A percentile compares a stretch with the other conserved stretches of the same genome.
Conservation (phyloP, 2,329 filamentous ascomycete species). For the Colletotrichum sp. region DNA sequence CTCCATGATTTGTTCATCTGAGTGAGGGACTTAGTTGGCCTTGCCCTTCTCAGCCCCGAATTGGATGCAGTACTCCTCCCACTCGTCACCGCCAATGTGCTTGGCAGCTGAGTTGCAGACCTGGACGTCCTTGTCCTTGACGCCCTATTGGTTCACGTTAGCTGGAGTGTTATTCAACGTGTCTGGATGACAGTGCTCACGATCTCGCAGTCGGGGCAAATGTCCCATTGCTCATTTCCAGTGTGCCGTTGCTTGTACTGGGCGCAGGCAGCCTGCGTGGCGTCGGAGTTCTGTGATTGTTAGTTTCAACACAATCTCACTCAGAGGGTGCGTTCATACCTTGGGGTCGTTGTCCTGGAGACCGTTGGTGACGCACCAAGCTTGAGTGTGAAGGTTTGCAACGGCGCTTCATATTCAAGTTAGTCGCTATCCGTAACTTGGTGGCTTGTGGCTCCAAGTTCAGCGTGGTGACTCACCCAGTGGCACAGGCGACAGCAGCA, state of each 20-base stretch:
- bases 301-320: neutral
- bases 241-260: neutral
- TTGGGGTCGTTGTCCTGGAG: neutral
- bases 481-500: neutral
- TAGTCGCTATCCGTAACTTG: neutral
- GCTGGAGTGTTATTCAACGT: neutral
- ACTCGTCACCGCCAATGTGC: neutral
- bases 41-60: neutral
- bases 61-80: neutral
- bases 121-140: neutral
- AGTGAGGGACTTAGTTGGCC: neutral
- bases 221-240: neutral
- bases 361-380: neutral
- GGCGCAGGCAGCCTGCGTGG: neutral
- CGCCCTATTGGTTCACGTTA: neutral
- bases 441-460: neutral
- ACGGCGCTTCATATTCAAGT: neutral
- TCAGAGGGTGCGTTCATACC: neutral
- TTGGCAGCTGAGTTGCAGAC: neutral
- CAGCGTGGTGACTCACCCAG: neutral
- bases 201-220: neutral
- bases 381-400: neutral
- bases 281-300: neutral
- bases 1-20: neutral
- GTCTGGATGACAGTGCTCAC: neutral